Conservation (phyloP, 768 basidiomycete species). For the Tricholoma sp. region DNA sequence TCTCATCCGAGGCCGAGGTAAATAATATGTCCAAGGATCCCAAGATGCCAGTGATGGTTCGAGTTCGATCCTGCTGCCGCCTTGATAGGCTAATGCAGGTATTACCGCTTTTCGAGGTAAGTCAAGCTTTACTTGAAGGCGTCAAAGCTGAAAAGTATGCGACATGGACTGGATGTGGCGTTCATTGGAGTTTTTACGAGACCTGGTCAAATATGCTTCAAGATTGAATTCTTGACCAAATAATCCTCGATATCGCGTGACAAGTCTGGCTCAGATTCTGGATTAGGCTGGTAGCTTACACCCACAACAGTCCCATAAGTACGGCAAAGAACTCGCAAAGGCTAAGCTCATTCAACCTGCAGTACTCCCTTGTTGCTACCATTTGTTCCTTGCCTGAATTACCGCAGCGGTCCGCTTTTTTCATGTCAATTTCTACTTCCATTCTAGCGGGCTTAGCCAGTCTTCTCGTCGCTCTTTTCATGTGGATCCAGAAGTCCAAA, state of each 20-base stretch:
- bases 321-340: background rate
- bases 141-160: background rate
- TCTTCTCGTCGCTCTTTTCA: slow-evolving; percentile 33
- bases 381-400: background rate
- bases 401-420: background rate
- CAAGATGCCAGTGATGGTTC: background rate
- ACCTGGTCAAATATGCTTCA: background rate
- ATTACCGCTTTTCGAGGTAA: background rate
- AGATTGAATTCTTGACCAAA: background rate
- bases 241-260: background rate
- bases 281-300: background rate
- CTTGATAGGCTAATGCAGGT: background rate
- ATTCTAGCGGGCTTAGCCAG: slow-evolving; percentile 27
- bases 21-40: background rate
- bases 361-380: background rate
- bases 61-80: background rate
- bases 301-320: background rate
- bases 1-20: background rate
- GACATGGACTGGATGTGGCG: background rate
- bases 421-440: slow-evolving; percentile 19
- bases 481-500: slow-evolving; percentile 41
- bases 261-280: background rate
- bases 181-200: background rate
- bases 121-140: background rate
- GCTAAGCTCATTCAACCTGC: background rate